A percentile compares a stretch with the other conserved stretches of the same genome.
Evolutionary conservation across 2,329 filamentous ascomycete genomes (phyloP).

Genomic region (Fusarium chuoi): DNA sequence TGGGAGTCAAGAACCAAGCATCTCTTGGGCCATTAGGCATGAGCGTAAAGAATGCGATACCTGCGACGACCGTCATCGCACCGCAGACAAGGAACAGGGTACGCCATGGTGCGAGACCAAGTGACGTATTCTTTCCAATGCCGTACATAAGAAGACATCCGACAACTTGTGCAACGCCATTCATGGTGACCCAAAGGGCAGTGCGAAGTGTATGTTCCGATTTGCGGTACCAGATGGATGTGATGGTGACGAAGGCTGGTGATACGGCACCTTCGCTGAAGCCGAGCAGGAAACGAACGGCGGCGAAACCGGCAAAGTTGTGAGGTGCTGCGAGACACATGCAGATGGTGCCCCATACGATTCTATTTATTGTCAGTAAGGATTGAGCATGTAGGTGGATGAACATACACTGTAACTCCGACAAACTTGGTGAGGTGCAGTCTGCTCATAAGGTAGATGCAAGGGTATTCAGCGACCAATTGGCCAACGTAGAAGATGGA

Average conservation of each 20-base stretch:
- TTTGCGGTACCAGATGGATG: not conserved
- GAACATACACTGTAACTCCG: not conserved
- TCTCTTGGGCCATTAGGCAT: not conserved
- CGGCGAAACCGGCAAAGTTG: not conserved
- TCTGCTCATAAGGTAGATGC: not conserved
- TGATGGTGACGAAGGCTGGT: conserved; percentile 1
- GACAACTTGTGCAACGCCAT: not conserved
- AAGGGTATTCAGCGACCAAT: not conserved
- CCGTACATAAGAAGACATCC: not conserved
- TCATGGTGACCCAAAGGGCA: not conserved
- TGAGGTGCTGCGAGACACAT: not conserved
- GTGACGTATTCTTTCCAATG: not conserved
- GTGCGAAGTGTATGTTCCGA: conserved; percentile 2
- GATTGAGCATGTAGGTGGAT: rapidly evolving
- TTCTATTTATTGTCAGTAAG: not conserved
- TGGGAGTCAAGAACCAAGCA: not conserved
- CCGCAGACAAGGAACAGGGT: not conserved
- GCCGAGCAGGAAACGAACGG: not conserved
- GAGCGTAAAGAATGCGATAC: not conserved
- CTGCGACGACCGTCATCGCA: not conserved
- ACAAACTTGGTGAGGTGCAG: conserved; percentile 1
- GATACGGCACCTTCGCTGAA: conserved; percentile 1
- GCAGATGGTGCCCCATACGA: not conserved
- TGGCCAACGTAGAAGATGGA: not conserved
- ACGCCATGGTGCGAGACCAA: not conserved